Base-by-base conservation (phyloP, 2,329 filamentous ascomycete species). In the Allantophomopsis lycopodina region DNA sequence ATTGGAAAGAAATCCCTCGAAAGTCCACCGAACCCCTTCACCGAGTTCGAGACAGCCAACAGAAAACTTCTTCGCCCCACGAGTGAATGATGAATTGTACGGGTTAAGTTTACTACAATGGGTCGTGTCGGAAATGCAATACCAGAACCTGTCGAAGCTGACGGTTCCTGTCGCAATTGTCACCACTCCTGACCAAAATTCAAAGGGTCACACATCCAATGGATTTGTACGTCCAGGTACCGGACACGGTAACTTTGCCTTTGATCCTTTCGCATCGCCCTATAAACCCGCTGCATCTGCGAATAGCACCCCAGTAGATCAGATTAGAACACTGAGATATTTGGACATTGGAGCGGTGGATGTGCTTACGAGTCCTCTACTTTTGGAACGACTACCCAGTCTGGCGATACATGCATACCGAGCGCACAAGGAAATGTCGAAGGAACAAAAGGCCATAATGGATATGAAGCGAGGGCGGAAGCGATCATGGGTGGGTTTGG, bases 401-500 rank as follows among this genome's bases (percentile, higher is more conserved):
- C 66, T 94, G 38, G 79, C 83, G 44, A 76, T 91, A 13, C 86
- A 89, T 56, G 86, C 83, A 35, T 94, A 93, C 61, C 79, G 82
- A 50, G 77, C 81, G 36, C 81, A 84, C 53, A 83, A 83, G 57
- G 78, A 87, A 50, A 80, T 83, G 16, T 68, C 73, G 28, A 77
- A 74, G 52, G 82, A 88, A 52, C 79, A 86, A 53, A 71, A 80
- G 43, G 74, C 77, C 14, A 71, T 87, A 44, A 56, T 87, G 41
- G 80, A 83, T 43, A 67, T 81, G 43, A 81, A 80, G 53, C 77
- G 80, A 48, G 77, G 79, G 35, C 73, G 87, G 40, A 93, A 93
- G 59, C 75, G 86, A 39, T 94, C 88, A 0, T 94, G 88, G 88
- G 86, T 94, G 33, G 87, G 88, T 18, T 72, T 93, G 10, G 76